Base-by-base conservation (phyloP, 2,329 filamentous ascomycete genomes). In the Ambrosiella xylebori region DNA sequence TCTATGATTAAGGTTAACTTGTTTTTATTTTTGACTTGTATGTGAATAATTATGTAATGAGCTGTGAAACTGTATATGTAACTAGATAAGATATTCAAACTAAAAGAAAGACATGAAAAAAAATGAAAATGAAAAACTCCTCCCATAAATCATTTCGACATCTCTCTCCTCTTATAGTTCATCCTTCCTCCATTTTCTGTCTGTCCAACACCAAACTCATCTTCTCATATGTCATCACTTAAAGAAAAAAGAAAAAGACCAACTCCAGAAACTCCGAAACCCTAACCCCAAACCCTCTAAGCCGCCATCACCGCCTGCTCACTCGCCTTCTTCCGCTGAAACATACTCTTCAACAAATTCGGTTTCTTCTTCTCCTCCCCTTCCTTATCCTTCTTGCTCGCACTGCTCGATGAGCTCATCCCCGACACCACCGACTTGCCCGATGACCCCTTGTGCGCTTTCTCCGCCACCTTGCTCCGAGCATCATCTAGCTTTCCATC, bases 281-380 rank as follows among this genome's bases (percentile, higher is more conserved):
- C 40, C 40, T 41, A 35, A 52, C 37, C 27, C 27, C 19, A 36
- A 13, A 71, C 19, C 74, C 7, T 15, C 12, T 45, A 59, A 6
- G 44, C 57, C 15, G 39, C 57, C 9, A 59, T 54, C 13, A 54
- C 38, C 19, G 57, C 50, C 38, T 59, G 44, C 4, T 55, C n/a
- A 51, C 57, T 50, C 1, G 55, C 71, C 67, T 76, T 76, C 68
- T 77, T 79, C 68, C 71, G 76, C 70, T 76, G 78, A 65, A 82
- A 81, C 59, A 81, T 62, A 2, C 72, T 68, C 70, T 80, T 81
- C 62, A 82, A 72, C 76, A 81, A 77, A 64, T 74, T 80, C 45
- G 65, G 68, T 56, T 66, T 66, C 64, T 71, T 74, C 63, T 75
- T 71, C 51, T 53, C 61, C 3, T 57, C 49, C 71, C 64, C 61